phyloP scores from a whole-genome alignment of 1,284 basidiomycete species.

The Bondarzewia mesenterica region DNA sequence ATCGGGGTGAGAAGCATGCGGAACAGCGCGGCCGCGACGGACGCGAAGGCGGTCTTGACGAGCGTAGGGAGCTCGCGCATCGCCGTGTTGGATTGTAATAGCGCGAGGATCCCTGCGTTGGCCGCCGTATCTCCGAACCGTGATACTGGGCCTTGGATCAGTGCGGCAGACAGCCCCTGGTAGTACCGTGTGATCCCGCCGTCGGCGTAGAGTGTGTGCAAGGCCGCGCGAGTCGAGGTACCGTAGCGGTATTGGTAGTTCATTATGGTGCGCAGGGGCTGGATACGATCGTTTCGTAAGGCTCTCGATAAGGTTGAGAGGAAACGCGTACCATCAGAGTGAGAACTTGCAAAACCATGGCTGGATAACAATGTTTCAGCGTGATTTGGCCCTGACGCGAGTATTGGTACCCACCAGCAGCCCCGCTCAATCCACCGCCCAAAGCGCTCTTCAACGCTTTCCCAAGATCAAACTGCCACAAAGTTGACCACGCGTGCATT shows the following conservation, averaged over 20 bases:
- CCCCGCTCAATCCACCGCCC: conserved; percentile 81
- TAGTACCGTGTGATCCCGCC: conserved; percentile 81
- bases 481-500: background rate
- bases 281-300: conserved; percentile 3
- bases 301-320: background rate
- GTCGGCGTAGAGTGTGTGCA: conserved; percentile 60
- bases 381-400: background rate
- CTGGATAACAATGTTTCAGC: conserved; percentile 25
- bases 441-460: conserved; percentile 72
- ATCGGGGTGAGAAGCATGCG: conserved; percentile 82
- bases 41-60: conserved; percentile 67
- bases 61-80: conserved; percentile 54
- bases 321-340: conserved; percentile 58
- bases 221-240: conserved; percentile 58
- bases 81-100: conserved; percentile 63
- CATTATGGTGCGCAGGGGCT: conserved; percentile 82
- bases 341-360: conserved; percentile 86
- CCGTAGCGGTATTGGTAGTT: conserved; percentile 89
- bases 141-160: conserved; percentile 70
- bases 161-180: conserved; percentile 73
- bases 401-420: conserved; percentile 44
- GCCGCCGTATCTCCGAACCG: conserved; percentile 89
- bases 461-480: conserved; percentile 62
- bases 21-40: conserved; percentile 65
- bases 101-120: conserved; percentile 72